Evolutionary conservation across 2,329 filamentous ascomycete genomes (phyloP), one percentile per base, ranked within the genome.

Genomic region (Paecilomyces sp.): DNA sequence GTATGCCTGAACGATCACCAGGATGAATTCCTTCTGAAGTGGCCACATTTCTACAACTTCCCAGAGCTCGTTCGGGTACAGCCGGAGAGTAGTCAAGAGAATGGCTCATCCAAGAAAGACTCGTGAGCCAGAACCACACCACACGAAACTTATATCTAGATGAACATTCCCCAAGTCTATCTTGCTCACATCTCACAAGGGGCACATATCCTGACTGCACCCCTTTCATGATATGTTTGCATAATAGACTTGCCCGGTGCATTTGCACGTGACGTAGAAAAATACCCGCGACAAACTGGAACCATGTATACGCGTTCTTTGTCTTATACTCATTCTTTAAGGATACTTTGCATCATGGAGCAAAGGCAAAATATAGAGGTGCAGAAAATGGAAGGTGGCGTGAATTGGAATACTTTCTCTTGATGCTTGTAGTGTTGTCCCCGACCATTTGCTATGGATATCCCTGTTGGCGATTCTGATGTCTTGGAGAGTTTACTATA

Each of bases 1-100:
- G 86, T 88, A 63, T 91, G 89, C 66, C 77, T 94, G 56, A 90
- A 92, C 62, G 85, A 86, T 3, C 81, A 81, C 54, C 88, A 91
- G 68, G 83, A 89, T 51, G 85, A 92, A 68, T 94, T 86, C 69
- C 80, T 83, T 66, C 76, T 94, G 59, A 68, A 83, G 57, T 95
- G 91, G 90, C 84, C 87, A 1, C 83, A 81, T 25, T 64, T 85
- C 13, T 80, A 85, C 66, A 82, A 79, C 6, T 83, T 86, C 62
- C 85, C 85, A 4, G 76, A 81, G 56, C 75, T 87, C 15, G 73
- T 83, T 41, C 74, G 73, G 54, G 65, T 60, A 18, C 59, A 60
- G n/a, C 60, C 61, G 2, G 30, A 54, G 34, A 57, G 56, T 12
- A 61, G 62, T 31, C 58, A 61, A 15, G 62, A 59, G 31, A 70